Percentiles rank a stretch among this genome's conserved stretches.
These are phyloP conservation scores for Gleditsia sinensis DNA, from an alignment of 306 rosid species.

Conservation along the genomic window DNA sequence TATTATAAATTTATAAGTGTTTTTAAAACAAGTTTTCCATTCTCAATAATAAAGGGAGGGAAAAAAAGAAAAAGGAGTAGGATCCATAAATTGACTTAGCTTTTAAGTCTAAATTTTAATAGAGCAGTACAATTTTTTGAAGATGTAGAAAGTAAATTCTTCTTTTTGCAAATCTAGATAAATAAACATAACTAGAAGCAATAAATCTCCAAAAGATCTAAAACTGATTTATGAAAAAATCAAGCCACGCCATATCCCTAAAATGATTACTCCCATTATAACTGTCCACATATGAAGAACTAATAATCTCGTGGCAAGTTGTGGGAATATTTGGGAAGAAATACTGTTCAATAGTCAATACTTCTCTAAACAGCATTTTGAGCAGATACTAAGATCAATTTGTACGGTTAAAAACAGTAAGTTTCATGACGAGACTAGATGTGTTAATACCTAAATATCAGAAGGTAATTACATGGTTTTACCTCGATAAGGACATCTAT, in stretches of 20 bases:
- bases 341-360: too few relatives aligned
- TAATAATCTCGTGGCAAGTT: neutral
- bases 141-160: neutral
- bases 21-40: neutral
- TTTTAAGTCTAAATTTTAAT: neutral
- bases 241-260: neutral
- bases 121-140: neutral
- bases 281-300: neutral
- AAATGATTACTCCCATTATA: neutral
- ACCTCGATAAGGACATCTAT: neutral
- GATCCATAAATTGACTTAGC: too few relatives aligned
- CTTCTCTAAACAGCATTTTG: neutral
- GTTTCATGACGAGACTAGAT: neutral
- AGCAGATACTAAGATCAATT: neutral
- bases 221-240: neutral
- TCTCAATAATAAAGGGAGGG: neutral
- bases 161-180: neutral
- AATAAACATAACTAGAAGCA: neutral
- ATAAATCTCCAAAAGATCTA: neutral
- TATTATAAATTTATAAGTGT: neutral
- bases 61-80: neutral
- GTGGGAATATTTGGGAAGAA: neutral
- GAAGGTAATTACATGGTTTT: neutral
- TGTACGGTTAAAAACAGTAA: neutral
- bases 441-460: neutral